Evolutionary conservation across 192 early-diverging fungal genomes (phyloP).

Genomic region (Diversispora eburnea): DNA sequence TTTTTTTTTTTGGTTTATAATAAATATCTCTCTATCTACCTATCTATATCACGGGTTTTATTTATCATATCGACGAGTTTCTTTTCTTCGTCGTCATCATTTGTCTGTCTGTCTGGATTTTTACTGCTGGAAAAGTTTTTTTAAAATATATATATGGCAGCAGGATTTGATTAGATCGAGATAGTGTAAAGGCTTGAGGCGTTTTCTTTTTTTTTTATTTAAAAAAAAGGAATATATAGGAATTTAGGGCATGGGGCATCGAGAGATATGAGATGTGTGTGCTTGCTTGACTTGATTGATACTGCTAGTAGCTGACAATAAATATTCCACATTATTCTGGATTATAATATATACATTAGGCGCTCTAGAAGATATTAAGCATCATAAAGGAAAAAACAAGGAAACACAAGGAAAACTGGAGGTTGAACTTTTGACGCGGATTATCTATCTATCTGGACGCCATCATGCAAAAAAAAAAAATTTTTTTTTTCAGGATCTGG

Average conservation of each 20-base stretch:
- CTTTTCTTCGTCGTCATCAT: no score
- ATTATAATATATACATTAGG: background rate
- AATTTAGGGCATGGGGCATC: no score
- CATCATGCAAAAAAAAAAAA: background rate
- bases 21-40: background rate
- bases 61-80: background rate
- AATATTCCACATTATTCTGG: background rate
- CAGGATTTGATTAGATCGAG: no score
- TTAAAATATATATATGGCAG: no score
- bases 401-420: conserved; percentile 6
- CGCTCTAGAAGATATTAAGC: background rate
- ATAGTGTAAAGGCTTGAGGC: no score
- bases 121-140: no score
- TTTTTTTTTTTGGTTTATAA: background rate
- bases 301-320: no score
- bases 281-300: no score
- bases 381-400: background rate
- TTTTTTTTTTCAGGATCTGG: conserved; percentile 3
- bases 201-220: no score
- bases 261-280: no score
- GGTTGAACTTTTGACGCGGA: background rate
- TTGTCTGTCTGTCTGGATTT: no score
- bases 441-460: background rate
- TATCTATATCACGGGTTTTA: background rate
- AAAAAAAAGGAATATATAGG: no score